A percentile compares a stretch with the other conserved stretches of the same genome.
These are phyloP conservation scores for Lactifluus hygrophoroides DNA, from an alignment of 768 basidiomycete species.

Conservation along the genomic window DNA sequence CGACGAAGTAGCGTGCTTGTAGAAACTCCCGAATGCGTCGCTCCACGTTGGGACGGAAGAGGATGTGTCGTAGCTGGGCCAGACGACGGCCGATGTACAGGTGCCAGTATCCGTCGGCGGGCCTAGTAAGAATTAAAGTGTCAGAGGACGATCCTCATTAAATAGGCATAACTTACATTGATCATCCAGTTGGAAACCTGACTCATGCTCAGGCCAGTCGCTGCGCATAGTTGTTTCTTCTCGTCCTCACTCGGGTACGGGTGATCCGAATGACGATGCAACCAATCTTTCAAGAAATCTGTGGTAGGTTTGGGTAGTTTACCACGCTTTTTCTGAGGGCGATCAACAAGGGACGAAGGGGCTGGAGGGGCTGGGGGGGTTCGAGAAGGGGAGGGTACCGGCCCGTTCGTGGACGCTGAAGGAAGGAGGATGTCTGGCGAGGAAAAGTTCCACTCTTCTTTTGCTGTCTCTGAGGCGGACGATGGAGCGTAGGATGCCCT, in stretches of 20 bases:
- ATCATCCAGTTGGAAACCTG: slow-evolving; percentile 95
- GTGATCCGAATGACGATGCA: slow-evolving; percentile 81
- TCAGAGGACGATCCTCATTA: slow-evolving; percentile 17
- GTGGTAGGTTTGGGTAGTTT: slow-evolving; percentile 89
- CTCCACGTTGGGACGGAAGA: slow-evolving; percentile 35
- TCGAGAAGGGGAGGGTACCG: slow-evolving; percentile 45
- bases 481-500: slow-evolving; percentile 33
- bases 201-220: slow-evolving; percentile 80
- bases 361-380: slow-evolving; percentile 33
- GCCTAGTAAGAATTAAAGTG: slow-evolving; percentile 38
- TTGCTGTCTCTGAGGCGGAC: slow-evolving; percentile 38
- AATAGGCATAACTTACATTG: slow-evolving; percentile 43
- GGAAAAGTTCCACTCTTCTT: slow-evolving; percentile 66
- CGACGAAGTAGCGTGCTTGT: slow-evolving; percentile 35
- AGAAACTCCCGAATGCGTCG: slow-evolving; percentile 21
- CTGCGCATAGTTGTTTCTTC: slow-evolving; percentile 82
- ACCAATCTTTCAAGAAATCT: slow-evolving; percentile 82
- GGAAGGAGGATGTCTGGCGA: slow-evolving; percentile 43
- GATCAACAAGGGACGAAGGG: slow-evolving; percentile 55
- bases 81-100: slow-evolving; percentile 66
- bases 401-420: slow-evolving; percentile 32
- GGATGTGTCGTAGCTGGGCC: slow-evolving; percentile 74
- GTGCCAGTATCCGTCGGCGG: slow-evolving; percentile 73
- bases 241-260: slow-evolving; percentile 87
- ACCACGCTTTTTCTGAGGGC: slow-evolving; percentile 73